phyloP scores from a whole-genome alignment of 495 filamentous ascomycete genomes.

The Extremus antarcticus region DNA sequence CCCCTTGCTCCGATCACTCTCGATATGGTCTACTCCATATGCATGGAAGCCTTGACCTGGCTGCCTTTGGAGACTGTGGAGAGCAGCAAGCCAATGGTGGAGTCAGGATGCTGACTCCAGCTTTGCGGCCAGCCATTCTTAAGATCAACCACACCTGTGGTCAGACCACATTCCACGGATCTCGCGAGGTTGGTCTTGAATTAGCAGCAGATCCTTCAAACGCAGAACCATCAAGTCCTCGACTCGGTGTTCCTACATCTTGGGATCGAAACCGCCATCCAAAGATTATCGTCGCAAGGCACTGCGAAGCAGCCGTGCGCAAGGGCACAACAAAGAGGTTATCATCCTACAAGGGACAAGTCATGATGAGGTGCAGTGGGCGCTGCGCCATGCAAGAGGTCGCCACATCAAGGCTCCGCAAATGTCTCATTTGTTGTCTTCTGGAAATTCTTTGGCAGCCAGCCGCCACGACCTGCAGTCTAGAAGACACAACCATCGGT shows the following conservation, averaged over 20 bases:
- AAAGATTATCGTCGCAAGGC: too few relatives aligned
- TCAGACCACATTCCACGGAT: background rate
- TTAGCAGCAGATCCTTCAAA: background rate
- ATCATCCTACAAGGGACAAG: background rate
- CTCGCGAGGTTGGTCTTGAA: background rate
- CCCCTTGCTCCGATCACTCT: background rate
- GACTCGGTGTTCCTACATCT: background rate
- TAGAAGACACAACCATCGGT: too few relatives aligned
- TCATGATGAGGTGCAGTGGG: background rate
- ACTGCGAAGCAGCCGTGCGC: background rate
- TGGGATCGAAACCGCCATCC: too few relatives aligned
- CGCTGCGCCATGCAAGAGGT: constrained; percentile 9
- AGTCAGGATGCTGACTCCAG: background rate
- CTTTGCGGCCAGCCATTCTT: background rate
- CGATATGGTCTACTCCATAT: background rate
- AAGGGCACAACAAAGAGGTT: background rate
- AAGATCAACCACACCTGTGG: background rate
- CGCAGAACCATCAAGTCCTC: background rate
- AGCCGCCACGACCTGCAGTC: constrained; percentile 10
- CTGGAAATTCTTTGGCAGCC: constrained; percentile 7
- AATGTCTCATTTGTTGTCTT: constrained; percentile 16
- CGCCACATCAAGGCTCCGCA: background rate
- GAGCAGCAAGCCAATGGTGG: background rate
- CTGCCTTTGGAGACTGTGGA: background rate
- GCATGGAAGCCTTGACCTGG: background rate